A percentile compares a stretch with the other conserved stretches of the same genome.
phyloP scores from a whole-genome alignment of 805 yeast species.

The Hanseniaspora guilliermondii region DNA sequence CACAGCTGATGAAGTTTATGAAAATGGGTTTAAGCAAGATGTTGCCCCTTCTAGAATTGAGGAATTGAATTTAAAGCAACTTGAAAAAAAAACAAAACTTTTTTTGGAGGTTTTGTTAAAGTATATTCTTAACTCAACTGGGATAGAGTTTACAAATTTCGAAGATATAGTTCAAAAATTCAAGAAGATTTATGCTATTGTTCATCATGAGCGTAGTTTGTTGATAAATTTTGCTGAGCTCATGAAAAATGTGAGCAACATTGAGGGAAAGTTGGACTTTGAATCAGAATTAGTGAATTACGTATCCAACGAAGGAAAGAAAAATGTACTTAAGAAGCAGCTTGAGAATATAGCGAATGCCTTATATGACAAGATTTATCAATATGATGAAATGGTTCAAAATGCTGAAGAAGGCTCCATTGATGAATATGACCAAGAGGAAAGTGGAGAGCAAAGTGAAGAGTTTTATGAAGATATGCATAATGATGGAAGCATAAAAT shows the following conservation, averaged over 20 bases:
- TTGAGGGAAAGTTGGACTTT: background rate
- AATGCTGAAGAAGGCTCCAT: background rate
- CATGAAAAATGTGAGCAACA: background rate
- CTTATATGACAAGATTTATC: background rate
- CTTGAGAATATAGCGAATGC: background rate
- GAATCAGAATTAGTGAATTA: background rate
- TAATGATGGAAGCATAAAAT: slow-evolving; percentile 8
- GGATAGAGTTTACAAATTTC: background rate
- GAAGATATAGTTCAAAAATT: background rate
- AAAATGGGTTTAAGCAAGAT: background rate
- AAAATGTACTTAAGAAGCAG: background rate
- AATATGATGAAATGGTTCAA: background rate
- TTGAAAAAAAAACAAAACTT: background rate
- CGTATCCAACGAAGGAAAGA: background rate
- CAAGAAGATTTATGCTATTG: background rate
- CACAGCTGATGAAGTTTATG: background rate
- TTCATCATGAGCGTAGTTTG: background rate
- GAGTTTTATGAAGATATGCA: slow-evolving; percentile 1
- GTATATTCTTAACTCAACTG: background rate
- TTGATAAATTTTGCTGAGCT: background rate
- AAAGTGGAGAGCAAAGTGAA: slow-evolving; percentile 1
- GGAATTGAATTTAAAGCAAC: background rate
- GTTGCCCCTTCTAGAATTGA: background rate
- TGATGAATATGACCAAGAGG: background rate
- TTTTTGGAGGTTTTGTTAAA: background rate